Evolutionary conservation across 495 filamentous ascomycete species (phyloP).

Genomic region (Clavariopsis aquatica): DNA sequence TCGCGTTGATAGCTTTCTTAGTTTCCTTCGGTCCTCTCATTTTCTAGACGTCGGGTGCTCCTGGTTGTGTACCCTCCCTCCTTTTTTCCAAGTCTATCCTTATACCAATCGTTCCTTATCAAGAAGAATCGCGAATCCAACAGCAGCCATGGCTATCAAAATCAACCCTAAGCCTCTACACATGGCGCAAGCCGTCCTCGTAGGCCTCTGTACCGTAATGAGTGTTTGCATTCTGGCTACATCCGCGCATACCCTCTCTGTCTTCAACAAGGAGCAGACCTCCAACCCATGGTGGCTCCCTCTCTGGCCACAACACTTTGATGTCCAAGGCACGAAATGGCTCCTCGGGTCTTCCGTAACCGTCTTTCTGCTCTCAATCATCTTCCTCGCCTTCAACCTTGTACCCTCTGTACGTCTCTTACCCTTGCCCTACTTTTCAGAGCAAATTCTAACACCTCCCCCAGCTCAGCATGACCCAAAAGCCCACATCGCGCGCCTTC

Average conservation of each 20-base stretch:
- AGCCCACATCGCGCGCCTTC: conserved; percentile 31
- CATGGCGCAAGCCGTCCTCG: conserved; percentile 23
- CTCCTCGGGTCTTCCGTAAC: conserved; percentile 40
- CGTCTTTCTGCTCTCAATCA: conserved; percentile 35
- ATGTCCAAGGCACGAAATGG: conserved; percentile 39
- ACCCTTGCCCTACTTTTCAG: background rate
- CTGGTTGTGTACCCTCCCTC: conserved; percentile 24
- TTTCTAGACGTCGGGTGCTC: conserved; percentile 15
- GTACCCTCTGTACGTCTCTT: conserved; percentile 36
- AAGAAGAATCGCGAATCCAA: too few species aligned
- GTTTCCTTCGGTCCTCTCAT: conserved; percentile 14
- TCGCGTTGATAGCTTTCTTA: conserved; percentile 2
- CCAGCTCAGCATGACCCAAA: conserved; percentile 21
- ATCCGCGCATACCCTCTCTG: conserved; percentile 38
- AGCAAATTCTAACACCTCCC: conserved; percentile 4
- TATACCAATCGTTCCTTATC: conserved; percentile 3
- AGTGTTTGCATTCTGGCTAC: conserved; percentile 39
- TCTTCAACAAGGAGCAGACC: conserved; percentile 41
- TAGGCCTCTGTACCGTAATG: conserved; percentile 35
- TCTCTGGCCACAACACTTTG: conserved; percentile 46
- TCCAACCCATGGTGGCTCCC: conserved; percentile 47
- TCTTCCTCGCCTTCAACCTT: conserved; percentile 33
- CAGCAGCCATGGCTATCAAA: conserved; percentile 26
- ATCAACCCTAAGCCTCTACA: conserved; percentile 38
- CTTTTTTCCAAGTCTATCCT: background rate